Conservation (phyloP, 805 yeast genomes). For the Candida sakaeoensis region DNA sequence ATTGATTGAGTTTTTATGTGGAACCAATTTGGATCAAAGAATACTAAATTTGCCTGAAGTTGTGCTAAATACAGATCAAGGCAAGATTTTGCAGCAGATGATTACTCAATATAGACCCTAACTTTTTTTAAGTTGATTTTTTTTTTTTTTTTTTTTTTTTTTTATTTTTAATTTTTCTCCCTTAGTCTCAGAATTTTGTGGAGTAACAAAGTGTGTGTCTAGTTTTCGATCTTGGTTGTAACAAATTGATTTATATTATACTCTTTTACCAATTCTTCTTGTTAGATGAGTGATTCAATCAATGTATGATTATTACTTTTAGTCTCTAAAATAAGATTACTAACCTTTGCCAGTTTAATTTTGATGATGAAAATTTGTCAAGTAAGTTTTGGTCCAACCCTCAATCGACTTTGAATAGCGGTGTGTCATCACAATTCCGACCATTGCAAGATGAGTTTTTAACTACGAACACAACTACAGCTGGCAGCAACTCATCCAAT, state of each 20-base stretch:
- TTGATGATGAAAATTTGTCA: slow-evolving; percentile 3
- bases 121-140: not conserved
- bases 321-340: not conserved
- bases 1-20: slow-evolving; percentile 54
- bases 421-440: slow-evolving; percentile 1
- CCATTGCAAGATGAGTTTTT: slow-evolving; percentile 1
- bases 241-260: not conserved
- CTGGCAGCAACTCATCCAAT: slow-evolving; percentile 4
- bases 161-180: too few relatives aligned
- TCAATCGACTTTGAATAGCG: not conserved
- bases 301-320: not conserved
- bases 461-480: slow-evolving; percentile 1
- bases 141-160: too few relatives aligned
- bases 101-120: not conserved
- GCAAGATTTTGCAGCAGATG: slow-evolving; percentile 13
- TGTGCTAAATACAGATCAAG: slow-evolving; percentile 40
- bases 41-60: slow-evolving; percentile 51
- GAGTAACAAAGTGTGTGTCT: too few relatives aligned
- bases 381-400: slow-evolving; percentile 2
- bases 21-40: slow-evolving; percentile 49
- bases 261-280: not conserved
- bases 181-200: not conserved
- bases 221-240: too few relatives aligned
- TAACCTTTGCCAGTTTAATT: slow-evolving; percentile 2
- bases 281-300: slow-evolving; percentile 5